A percentile compares a stretch with the other conserved stretches of the same genome.
Evolutionary conservation across 495 filamentous ascomycete genomes (phyloP).

Genomic region (Daldinia childiae): DNA sequence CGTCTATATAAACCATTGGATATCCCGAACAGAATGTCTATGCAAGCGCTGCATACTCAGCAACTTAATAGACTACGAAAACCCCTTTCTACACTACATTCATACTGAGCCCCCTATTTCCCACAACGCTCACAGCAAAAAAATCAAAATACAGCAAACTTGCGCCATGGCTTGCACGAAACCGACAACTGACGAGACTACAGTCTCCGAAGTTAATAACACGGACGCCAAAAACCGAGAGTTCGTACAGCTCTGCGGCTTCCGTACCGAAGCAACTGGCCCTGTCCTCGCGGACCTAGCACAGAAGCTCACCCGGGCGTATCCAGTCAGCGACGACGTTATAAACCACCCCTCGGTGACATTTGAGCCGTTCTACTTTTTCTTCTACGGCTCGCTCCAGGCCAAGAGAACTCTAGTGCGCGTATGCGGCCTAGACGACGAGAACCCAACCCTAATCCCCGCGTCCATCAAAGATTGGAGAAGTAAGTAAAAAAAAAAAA

Average conservation of each 20-base stretch:
- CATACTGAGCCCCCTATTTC: background rate
- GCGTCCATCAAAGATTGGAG: slow-evolving; percentile 30
- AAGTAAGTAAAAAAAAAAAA: slow-evolving; percentile 15
- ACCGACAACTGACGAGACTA: background rate
- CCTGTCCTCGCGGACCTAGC: background rate
- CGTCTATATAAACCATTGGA: background rate
- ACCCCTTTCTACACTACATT: background rate
- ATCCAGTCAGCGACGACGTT: background rate
- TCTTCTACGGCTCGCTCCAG: slow-evolving; percentile 45
- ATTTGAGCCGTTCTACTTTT: slow-evolving; percentile 46
- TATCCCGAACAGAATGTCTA: background rate
- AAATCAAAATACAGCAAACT: background rate
- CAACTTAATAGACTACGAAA: background rate
- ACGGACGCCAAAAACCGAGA: background rate
- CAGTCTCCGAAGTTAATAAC: background rate
- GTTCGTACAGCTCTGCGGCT: slow-evolving; percentile 12
- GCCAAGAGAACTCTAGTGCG: background rate
- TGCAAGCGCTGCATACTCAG: background rate
- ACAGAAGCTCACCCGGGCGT: background rate
- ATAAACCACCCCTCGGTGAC: background rate
- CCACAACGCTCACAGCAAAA: background rate
- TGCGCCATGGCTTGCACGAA: background rate
- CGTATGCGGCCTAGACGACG: background rate
- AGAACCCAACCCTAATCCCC: background rate
- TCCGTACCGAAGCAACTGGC: slow-evolving; percentile 4